Evolutionary conservation across 306 rosid species (phyloP).

Genomic region (Cicer judaicum): DNA sequence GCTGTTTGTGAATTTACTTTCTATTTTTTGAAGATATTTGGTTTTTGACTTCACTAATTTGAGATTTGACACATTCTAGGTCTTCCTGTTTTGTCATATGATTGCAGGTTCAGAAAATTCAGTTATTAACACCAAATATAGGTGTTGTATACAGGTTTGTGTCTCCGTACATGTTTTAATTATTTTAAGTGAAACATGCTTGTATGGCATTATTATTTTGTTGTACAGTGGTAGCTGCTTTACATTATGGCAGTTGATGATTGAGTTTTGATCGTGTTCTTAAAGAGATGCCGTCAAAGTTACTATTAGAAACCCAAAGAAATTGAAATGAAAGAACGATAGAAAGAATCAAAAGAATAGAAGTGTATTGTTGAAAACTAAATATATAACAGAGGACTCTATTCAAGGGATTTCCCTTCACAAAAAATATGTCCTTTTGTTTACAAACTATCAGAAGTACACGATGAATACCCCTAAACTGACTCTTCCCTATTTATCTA

Average conservation of each 20-base stretch:
- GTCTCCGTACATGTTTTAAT: conserved; percentile 34
- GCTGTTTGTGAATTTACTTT: background rate
- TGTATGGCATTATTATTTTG: background rate
- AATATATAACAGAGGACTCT: background rate
- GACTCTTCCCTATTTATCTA: background rate
- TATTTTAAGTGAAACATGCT: conserved; percentile 39
- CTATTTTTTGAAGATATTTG: background rate
- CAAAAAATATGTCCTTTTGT: background rate
- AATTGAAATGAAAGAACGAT: background rate
- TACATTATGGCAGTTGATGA: conserved; percentile 19
- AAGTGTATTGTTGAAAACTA: background rate
- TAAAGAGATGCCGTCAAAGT: conserved; percentile 1
- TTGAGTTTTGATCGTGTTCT: conserved; percentile 19
- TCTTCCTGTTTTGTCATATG: conserved; percentile 28
- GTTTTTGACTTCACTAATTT: conserved; percentile 4
- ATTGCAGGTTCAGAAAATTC: conserved; percentile 87
- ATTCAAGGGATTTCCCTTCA: background rate
- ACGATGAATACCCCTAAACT: background rate
- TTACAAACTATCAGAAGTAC: conserved; percentile 14
- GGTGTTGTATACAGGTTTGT: conserved; percentile 95
- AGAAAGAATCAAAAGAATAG: background rate
- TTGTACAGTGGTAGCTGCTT: conserved; percentile 4
- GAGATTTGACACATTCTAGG: conserved; percentile 11
- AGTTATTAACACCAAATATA: conserved; percentile 82
- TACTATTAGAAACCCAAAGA: background rate